Evolutionary conservation across 208 protist species (phyloP), one percentile per base, ranked within the genome.

Genomic region (Leishmania guyanensis): DNA sequence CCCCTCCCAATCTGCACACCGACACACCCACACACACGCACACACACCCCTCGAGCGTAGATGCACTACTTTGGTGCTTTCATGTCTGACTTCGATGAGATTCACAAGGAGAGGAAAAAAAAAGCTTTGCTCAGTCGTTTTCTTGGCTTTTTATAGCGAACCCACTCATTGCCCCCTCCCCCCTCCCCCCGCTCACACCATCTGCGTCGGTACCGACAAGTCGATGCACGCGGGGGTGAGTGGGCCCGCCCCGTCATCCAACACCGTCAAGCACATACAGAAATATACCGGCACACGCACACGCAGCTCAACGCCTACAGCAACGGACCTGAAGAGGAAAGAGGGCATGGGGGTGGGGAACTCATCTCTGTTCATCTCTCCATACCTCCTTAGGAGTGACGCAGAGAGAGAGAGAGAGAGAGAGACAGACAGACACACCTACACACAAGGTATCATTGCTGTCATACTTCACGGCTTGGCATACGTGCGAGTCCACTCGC

Each of bases 401-500:
- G 36, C 50, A 46, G 43, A 46, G 43, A 46, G 43, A 46, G 43
- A 46, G 43, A 46, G 43, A 46, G 43, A 46, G 43, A 46, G 43
- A 46, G 43, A 46, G 43, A 78, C 69, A 77, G 77, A 80, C 36
- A 85, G 74, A 50, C 77, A 82, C 9, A 60, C 22, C 48, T 16
- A 54, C 29, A 64, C 8, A 12, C 58, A 10, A 3, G n/a, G 62
- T 39, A 12, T 70, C 33, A 20, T 36, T 10, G 10, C 26, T 29
- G 17, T 26, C 3, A 22, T 26, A 17, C 20, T 54, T 73, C 86
- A 92, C 86, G 76, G 70, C 69, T 80, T 75, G 12, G 94, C 94
- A 77, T 95, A 98, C 80, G 84, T 89, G 62, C 81, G 88, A 39
- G 94, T 98, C 94, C 94, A 98, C 78, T 96, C 89, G 29, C 91